phyloP scores from a whole-genome alignment of 116 monocot species.

The Papilionanthe hybrid region DNA sequence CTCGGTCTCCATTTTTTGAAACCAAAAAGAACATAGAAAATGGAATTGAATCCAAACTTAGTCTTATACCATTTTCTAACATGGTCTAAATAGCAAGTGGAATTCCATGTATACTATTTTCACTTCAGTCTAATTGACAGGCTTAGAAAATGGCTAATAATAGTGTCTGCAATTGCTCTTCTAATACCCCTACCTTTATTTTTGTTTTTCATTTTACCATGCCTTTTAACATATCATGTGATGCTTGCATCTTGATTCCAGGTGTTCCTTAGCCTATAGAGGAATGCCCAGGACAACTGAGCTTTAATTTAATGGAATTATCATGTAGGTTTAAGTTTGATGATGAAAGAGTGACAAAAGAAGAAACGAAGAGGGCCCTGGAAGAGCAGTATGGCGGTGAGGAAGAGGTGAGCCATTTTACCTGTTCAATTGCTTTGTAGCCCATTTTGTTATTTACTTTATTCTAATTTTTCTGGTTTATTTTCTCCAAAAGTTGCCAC shows the following conservation, averaged over 20 bases:
- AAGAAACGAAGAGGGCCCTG: constrained; percentile 86
- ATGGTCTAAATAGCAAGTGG: too few relatives aligned
- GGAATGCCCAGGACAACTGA: not conserved
- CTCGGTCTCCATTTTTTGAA: too few relatives aligned
- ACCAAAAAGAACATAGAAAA: too few relatives aligned
- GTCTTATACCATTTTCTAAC: too few relatives aligned
- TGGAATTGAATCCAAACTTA: too few relatives aligned
- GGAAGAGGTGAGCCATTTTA: constrained; percentile 68
- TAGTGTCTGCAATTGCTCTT: not conserved
- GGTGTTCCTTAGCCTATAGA: not conserved
- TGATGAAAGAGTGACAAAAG: constrained; percentile 99
- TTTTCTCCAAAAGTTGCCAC: constrained; percentile 63
- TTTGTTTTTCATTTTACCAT: not conserved
- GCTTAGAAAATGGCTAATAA: not conserved
- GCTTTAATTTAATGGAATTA: not conserved
- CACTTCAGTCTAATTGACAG: not conserved
- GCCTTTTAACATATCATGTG: not conserved
- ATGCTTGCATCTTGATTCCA: not conserved
- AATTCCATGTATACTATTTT: not conserved
- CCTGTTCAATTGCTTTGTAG: not conserved
- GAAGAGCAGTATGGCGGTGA: constrained; percentile 99
- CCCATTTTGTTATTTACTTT: not conserved
- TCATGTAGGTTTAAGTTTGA: constrained; percentile 91
- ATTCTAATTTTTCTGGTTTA: constrained; percentile 1
- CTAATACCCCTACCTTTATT: not conserved